Percentiles rank a stretch among this genome's conserved stretches.
These are phyloP conservation scores for Peronospora tabacina DNA, from an alignment of 352 stramenopile genomes.

Conservation along the genomic window DNA sequence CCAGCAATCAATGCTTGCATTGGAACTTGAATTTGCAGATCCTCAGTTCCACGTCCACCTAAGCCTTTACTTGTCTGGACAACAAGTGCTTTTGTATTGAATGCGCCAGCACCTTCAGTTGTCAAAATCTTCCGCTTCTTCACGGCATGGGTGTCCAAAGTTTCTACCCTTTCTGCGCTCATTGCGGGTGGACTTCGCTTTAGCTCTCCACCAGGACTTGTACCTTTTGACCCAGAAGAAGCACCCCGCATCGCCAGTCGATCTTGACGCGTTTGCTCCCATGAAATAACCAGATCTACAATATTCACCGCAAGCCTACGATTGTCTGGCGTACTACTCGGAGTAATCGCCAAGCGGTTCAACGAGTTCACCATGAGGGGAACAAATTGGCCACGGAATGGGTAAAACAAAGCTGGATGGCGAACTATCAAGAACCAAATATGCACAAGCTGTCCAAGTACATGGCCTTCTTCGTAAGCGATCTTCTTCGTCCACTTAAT, in stretches of 20 bases:
- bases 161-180: conserved; percentile 11
- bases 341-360: conserved; percentile 91
- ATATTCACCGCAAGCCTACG: conserved; percentile 89
- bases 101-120: conserved; percentile 6
- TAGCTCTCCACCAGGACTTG: conserved; percentile 23
- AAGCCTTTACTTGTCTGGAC: conserved; percentile 12
- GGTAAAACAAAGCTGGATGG: conserved; percentile 91
- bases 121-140: conserved; percentile 48
- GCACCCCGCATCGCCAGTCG: conserved; percentile 33
- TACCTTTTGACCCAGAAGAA: conserved; percentile 9
- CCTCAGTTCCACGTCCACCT: not conserved
- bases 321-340: conserved; percentile 90
- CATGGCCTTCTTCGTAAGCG: conserved; percentile 95
- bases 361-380: conserved; percentile 95
- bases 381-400: conserved; percentile 90
- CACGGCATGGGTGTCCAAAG: conserved; percentile 17
- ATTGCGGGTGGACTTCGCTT: conserved; percentile 31
- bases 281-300: conserved; percentile 94
- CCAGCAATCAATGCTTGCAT: conserved; percentile 1
- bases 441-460: conserved; percentile 92
- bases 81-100: conserved; percentile 16
- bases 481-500: conserved; percentile 98
- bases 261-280: conserved; percentile 86
- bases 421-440: conserved; percentile 96
- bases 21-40: conserved; percentile 14